Evolutionary conservation across 345 rosid species (phyloP).

Genomic region (Heritiera littoralis): DNA sequence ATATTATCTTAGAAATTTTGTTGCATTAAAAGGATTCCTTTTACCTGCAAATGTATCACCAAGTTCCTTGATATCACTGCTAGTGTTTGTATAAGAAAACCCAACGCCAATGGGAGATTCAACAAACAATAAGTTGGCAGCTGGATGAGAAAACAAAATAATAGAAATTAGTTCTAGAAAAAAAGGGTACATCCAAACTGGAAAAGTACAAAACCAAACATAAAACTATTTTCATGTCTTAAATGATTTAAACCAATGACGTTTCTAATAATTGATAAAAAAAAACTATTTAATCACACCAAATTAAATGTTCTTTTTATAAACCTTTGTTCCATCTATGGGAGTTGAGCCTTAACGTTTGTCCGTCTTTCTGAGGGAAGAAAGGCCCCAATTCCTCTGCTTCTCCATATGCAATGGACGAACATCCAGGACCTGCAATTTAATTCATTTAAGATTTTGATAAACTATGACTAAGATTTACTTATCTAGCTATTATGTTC

Average conservation of each 20-base stretch:
- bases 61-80: slow-evolving; percentile 42
- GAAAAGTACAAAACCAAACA: too few species aligned
- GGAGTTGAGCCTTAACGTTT: slow-evolving; percentile 55
- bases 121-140: slow-evolving; percentile 63
- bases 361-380: slow-evolving; percentile 54
- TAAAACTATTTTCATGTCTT: too few species aligned
- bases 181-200: too few species aligned
- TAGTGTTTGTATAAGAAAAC: slow-evolving; percentile 60
- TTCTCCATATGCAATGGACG: slow-evolving; percentile 73
- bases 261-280: too few species aligned
- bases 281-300: too few species aligned
- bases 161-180: background rate
- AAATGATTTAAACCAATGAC: too few species aligned
- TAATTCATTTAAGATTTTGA: background rate
- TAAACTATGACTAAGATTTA: background rate
- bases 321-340: slow-evolving; percentile 73
- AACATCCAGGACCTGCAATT: slow-evolving; percentile 76
- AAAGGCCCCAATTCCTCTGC: slow-evolving; percentile 86
- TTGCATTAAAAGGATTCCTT: background rate
- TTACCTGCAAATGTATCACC: slow-evolving; percentile 62
- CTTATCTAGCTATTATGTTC: background rate
- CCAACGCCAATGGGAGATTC: slow-evolving; percentile 75
- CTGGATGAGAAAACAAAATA: slow-evolving; percentile 27
- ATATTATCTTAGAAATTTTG: background rate
- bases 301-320: background rate